Evolutionary conservation across 345 rosid genomes (phyloP), one percentile per base, ranked within the genome.

Genomic region (Alliaria petiolata): DNA sequence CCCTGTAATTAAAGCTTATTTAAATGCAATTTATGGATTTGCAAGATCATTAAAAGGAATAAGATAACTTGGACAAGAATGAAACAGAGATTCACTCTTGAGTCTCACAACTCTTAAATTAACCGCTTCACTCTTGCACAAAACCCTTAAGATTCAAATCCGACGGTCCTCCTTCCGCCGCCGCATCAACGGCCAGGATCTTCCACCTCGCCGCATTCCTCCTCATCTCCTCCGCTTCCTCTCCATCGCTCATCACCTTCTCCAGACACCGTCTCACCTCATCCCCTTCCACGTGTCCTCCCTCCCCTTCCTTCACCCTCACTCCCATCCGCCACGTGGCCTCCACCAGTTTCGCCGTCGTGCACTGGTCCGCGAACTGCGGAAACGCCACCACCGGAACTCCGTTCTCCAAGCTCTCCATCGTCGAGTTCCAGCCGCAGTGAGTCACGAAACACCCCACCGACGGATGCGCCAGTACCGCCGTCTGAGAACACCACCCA

Each of bases 381-480:
- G 96, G 92, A 66, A 85, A 81, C n/a, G 86, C 90, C 65, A 89
- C 90, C 62, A 85, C 69, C 4, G 92, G 89, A 39, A 83, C 84
- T 8, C 92, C 90, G 0, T 34, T 54, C 44, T 57, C 74, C 28
- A 89, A 66, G 59, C 85, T 79, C 79, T 89, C 92, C 44, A 82
- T 0, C 1, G 86, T 87, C n/a, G 96, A 89, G 58, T 85, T 89
- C 90, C 90, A 89, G 19, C 96, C 96, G 26, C 92, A 84, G 40
- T 89, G 96, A 6, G 84, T 81, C 36, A 87, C 39, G 19, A 87
- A 89, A 76, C 90, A 89, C 3, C 90, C 92, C 6, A 84, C 30
- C 13, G 92, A 63, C 1, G 67, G 67, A 68, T 89, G 85, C 3
- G 82, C 79, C 33, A 89, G 42, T 3, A 89, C 89, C 67, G 77